Base-by-base conservation (phyloP, 2,329 filamentous ascomycete species). In the Conoideocrella luteorostrata region DNA sequence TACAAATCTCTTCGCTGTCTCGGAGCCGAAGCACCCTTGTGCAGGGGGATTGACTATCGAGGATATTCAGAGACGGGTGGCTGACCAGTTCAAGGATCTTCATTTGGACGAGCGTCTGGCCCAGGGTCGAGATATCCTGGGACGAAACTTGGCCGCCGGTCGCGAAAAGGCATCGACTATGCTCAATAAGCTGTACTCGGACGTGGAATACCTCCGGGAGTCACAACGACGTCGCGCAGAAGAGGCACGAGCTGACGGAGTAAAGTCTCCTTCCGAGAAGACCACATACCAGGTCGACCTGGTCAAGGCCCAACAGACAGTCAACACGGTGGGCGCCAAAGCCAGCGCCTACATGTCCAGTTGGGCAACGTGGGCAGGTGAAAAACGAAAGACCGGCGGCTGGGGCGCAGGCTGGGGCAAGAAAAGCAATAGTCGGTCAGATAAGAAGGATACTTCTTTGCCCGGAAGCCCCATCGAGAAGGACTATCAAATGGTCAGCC, bases 21-120 rank as follows among this genome's bases (percentile, higher is more conserved):
- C 94, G 12, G 89, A 95, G 58, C 93, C 93, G 2, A 84, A 83
- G 48, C 93, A 98, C 63, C 93, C 93, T 4, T 96, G 88, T 61
- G 90, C 90, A 1, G 93, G 93, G 21, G 91, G 89, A 0, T 74
- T 98, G 17, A 90, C 85, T 2, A 89, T 98, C 50, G 93, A 97
- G 53, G 93, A 98, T 61, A 84, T 98, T 11, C 91, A 96, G 61
- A 79, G 93, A 40, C 78, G 93, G 20, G 77, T 98, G 26, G 82
- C 88, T 28, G 86, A 94, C 62, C 93, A 97, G 65, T 87, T 98
- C 39, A 86, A 91, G 52, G 91, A 97, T 48, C 75, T 97, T 39
- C 90, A 97, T 60, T 75, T 97, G 2, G 93, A 98, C 60, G 93
- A 97, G 60, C 80, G 87, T 7, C 81, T 97, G 46, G 84, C 86